Conservation (phyloP, 176 grass and related monocot genomes). For the Paspalum notatum region DNA sequence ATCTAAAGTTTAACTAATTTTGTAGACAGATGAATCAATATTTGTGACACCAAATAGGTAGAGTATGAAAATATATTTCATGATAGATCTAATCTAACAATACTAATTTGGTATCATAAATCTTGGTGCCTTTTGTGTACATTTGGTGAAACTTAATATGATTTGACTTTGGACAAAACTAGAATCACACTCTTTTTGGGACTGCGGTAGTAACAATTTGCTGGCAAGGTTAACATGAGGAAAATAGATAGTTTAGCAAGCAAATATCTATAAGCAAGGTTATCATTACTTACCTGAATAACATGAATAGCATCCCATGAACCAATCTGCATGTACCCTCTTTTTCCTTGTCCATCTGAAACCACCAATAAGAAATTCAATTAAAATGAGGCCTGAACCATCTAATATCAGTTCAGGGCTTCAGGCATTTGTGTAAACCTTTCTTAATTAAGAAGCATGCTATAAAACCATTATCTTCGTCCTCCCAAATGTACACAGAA, state of each 20-base stretch:
- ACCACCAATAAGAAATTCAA: constrained; percentile 38
- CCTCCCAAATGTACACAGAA: constrained; percentile 96
- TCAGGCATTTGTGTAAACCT: constrained; percentile 42
- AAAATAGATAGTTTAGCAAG: constrained; percentile 22
- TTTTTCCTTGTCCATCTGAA: constrained; percentile 85
- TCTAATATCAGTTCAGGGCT: background rate
- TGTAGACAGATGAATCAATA: no score
- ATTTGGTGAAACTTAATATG: no score
- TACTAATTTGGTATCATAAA: no score
- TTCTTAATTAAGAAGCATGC: constrained; percentile 99
- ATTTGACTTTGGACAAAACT: no score
- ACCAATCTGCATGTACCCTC: constrained; percentile 84
- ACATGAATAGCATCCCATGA: constrained; percentile 99
- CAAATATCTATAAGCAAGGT: background rate
- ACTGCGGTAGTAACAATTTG: background rate
- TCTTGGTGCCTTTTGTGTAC: no score
- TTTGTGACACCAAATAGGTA: no score
- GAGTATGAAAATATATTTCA: no score
- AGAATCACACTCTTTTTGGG: no score
- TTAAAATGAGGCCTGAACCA: background rate
- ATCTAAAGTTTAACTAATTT: no score
- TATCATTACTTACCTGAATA: constrained; percentile 69
- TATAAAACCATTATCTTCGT: constrained; percentile 81
- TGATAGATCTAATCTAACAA: no score
- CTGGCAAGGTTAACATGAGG: background rate